Evolutionary conservation across 257 asterid genomes (phyloP).

Genomic region (Cynanchum wilfordii): DNA sequence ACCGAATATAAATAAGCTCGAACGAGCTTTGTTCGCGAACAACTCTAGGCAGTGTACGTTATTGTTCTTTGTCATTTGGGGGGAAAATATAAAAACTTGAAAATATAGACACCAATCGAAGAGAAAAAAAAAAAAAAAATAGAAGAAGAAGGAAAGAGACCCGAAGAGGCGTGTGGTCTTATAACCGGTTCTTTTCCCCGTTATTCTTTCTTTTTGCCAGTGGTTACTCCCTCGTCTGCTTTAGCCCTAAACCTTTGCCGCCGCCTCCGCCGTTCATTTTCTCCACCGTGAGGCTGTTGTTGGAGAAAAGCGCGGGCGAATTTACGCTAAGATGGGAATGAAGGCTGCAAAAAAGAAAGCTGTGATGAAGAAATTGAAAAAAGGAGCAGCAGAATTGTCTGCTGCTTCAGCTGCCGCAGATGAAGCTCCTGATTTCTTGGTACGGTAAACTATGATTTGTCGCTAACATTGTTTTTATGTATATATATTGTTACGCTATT

Average conservation of each 20-base stretch:
- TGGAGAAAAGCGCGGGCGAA: not conserved
- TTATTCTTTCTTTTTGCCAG: not conserved
- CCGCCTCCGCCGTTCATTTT: not conserved
- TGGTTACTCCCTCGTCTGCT: not conserved
- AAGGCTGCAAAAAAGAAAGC: slow-evolving; percentile 43
- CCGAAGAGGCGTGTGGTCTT: not conserved
- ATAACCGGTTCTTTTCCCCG: not conserved
- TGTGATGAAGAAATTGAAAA: slow-evolving; percentile 37
- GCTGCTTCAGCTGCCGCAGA: slow-evolving; percentile 31
- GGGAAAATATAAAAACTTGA: too few relatives aligned
- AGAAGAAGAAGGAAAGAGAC: not conserved
- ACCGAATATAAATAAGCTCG: too few relatives aligned
- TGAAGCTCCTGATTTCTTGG: slow-evolving; percentile 57
- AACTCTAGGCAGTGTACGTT: too few relatives aligned
- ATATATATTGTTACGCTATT: not conserved
- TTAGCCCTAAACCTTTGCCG: not conserved
- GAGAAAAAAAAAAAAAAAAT: too few relatives aligned
- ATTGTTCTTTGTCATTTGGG: too few relatives aligned
- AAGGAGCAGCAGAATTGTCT: slow-evolving; percentile 40
- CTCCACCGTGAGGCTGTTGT: not conserved
- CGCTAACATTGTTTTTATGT: not conserved
- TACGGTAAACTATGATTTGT: slow-evolving; percentile 7
- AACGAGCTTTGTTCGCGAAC: too few relatives aligned
- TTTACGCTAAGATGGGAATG: slow-evolving; percentile 18
- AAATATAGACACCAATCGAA: not conserved